Base-by-base conservation (phyloP, 2,329 filamentous ascomycete genomes). In the Tothia fuscella region DNA sequence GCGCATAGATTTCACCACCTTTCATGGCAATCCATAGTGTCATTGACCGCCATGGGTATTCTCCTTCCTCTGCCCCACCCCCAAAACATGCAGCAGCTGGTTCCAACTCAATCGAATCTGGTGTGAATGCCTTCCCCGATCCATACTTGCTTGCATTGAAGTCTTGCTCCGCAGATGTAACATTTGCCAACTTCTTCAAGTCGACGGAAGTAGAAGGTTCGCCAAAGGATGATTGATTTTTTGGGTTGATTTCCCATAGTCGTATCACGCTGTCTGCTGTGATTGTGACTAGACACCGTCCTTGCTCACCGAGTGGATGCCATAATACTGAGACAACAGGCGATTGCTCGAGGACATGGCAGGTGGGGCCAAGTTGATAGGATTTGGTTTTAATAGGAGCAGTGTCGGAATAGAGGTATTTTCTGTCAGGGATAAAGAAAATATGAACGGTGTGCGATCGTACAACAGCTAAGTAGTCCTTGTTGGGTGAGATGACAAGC, bases 1-100 rank as follows among this genome's bases (percentile, higher is more conserved):
- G 67, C 2, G 89, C 88, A 55, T 98, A 98, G 5, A 96, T 74
- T 55, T 95, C 88, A 3, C 91, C 91, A 46, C 86, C 82, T 28
- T 78, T 77, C 82, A 95, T 98, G n/a, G 88, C 87, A 39, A 96
- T 67, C 85, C 89, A 98, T 9, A 98, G 69, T 0, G 91, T 96
- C 83, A 95, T 95, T 7, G 88, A 78, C 6, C 87, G 83, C 91
- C 91, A 98, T 2, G 73, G 72, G 52, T 76, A 68, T 48, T 78
- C 73, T 28, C 70, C 71, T 41, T 71, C 67, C 42, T 60, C 53
- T 24, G 71, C 74, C 38, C 58, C 66, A 20, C 87, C 87, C 12
- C 87, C 89, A 63, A 98, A 98, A 56, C 79, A 84, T 38, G 88
- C 87, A 2, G 88, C 80, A 3, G 87, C 86, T 17, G 93, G 86